Evolutionary conservation across 2,329 filamentous ascomycete species (phyloP).

Genomic region (Fusarium sp.): DNA sequence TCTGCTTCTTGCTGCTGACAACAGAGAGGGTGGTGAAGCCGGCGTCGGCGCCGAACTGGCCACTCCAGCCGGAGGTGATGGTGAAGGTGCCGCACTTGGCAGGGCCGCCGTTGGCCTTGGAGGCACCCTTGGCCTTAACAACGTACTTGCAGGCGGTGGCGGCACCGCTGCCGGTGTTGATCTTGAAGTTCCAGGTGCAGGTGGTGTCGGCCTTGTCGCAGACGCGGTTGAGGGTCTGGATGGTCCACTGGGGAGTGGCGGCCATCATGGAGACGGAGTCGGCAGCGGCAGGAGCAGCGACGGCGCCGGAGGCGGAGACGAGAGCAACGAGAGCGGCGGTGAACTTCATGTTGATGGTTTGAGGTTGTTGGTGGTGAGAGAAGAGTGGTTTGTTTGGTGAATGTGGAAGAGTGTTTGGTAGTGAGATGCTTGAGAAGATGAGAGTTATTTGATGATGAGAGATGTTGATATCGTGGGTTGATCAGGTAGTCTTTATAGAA

Average conservation of each 20-base stretch:
- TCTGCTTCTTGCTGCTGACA: constrained; percentile 57
- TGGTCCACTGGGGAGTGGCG: constrained; percentile 57
- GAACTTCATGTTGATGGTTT: constrained; percentile 58
- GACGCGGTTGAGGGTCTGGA: constrained; percentile 55
- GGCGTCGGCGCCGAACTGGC: constrained; percentile 64
- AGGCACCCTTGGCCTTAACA: constrained; percentile 53
- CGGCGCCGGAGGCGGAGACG: constrained; percentile 50
- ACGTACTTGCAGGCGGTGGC: constrained; percentile 47
- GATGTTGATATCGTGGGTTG: background rate
- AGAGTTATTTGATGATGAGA: constrained; percentile 31
- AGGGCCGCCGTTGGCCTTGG: constrained; percentile 56
- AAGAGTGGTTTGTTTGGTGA: constrained; percentile 8
- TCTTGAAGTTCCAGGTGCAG: constrained; percentile 61
- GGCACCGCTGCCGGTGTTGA: constrained; percentile 60
- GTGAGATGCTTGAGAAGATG: constrained; percentile 24
- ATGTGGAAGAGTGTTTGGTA: constrained; percentile 12
- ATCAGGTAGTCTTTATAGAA: constrained; percentile 23
- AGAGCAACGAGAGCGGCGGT: constrained; percentile 55
- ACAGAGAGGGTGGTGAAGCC: constrained; percentile 68
- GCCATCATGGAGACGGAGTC: constrained; percentile 57
- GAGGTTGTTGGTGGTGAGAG: constrained; percentile 2
- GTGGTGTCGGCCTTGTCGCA: constrained; percentile 56
- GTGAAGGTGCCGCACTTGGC: constrained; percentile 63
- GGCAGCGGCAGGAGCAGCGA: constrained; percentile 52
- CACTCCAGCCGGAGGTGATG: constrained; percentile 67